phyloP scores from a whole-genome alignment of 1,284 basidiomycete genomes.

The Apiotrichum siamense region DNA sequence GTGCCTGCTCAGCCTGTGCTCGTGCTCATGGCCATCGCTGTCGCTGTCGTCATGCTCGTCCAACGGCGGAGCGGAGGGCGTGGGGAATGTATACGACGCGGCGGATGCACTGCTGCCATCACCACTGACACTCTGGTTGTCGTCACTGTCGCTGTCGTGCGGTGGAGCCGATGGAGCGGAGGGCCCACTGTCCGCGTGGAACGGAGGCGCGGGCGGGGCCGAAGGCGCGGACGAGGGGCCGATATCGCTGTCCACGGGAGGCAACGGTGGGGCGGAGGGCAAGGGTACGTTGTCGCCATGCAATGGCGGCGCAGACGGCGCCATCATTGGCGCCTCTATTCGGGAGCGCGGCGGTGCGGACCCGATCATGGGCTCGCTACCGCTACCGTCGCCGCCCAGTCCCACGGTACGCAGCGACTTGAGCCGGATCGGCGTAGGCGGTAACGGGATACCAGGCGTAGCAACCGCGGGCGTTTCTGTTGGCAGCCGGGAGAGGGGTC shows the following conservation, averaged over 20 bases:
- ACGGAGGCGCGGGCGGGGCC: slow-evolving; percentile 14
- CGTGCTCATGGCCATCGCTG: neutral
- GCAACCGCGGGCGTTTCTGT: neutral
- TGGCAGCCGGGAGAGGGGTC: too few relatives aligned
- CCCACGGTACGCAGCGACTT: slow-evolving; percentile 14
- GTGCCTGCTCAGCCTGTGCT: neutral
- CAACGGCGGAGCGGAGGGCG: slow-evolving; percentile 20
- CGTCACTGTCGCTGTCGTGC: slow-evolving; percentile 16
- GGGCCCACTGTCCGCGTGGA: neutral
- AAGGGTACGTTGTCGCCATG: too few relatives aligned
- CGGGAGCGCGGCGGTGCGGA: slow-evolving; percentile 21
- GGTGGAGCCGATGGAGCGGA: slow-evolving; percentile 22
- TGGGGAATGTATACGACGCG: too few relatives aligned
- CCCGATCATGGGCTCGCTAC: slow-evolving; percentile 12
- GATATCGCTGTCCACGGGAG: neutral
- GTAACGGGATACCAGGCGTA: slow-evolving; percentile 15
- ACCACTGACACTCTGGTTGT: too few relatives aligned
- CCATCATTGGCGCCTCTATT: neutral
- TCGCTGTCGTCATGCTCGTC: neutral
- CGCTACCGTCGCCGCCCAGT: neutral
- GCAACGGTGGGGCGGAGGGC: too few relatives aligned
- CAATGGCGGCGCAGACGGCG: slow-evolving; percentile 1
- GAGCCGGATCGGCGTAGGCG: slow-evolving; percentile 11
- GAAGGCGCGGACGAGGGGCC: slow-evolving; percentile 12
- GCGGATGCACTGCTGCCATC: too few relatives aligned